Evolutionary conservation across 2,329 filamentous ascomycete species (phyloP).

Genomic region (Alternaria hordeiaustralica): DNA sequence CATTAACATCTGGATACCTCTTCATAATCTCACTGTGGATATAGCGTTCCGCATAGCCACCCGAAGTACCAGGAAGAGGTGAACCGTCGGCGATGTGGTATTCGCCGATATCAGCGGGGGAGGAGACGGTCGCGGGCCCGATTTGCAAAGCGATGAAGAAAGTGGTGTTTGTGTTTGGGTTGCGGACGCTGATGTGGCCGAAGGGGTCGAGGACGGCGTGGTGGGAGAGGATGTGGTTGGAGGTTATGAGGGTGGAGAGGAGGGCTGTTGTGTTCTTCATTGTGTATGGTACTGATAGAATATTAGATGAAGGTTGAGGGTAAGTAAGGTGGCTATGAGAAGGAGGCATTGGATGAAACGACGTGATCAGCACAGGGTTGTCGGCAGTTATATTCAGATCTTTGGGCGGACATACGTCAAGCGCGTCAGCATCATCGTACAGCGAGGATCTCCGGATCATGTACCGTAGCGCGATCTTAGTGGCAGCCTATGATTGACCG

Average conservation of each 20-base stretch:
- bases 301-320: no score
- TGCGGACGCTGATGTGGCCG: conserved; percentile 60
- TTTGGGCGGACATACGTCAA: background rate
- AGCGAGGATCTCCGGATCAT: conserved; percentile 4
- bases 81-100: conserved; percentile 50
- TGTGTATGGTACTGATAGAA: no score
- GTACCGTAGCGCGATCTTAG: background rate
- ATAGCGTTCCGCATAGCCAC: conserved; percentile 51
- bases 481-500: background rate
- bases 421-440: conserved; percentile 4
- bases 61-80: conserved; percentile 37
- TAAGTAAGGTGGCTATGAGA: rapidly evolving
- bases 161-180: conserved; percentile 51
- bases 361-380: background rate
- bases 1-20: conserved; percentile 50
- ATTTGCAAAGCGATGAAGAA: conserved; percentile 50
- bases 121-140: conserved; percentile 10
- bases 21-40: conserved; percentile 56
- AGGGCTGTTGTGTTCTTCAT: conserved; percentile 36
- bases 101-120: conserved; percentile 51
- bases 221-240: conserved; percentile 58
- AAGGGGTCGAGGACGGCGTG: conserved; percentile 59
- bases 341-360: background rate
- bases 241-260: conserved; percentile 47
- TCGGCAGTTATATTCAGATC: background rate